Conservation (phyloP, 257 asterid species). For the Galeopsis tetrahit region DNA sequence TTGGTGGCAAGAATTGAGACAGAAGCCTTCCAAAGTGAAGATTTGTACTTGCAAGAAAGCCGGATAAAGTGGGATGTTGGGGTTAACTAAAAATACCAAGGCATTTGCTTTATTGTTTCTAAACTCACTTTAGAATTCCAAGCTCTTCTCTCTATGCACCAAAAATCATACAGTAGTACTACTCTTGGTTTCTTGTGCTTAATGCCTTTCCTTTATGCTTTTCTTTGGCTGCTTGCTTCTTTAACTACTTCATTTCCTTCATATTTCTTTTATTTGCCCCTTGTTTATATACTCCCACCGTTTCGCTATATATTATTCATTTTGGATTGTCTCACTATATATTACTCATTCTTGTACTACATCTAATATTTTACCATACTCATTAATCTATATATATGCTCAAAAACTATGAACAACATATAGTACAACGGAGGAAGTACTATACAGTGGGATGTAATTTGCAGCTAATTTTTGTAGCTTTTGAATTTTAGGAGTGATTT, state of each 20-base stretch:
- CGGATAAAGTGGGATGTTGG: slow-evolving; percentile 59
- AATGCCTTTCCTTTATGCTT: slow-evolving; percentile 70
- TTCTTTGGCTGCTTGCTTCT: slow-evolving; percentile 51
- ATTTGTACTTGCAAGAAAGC: slow-evolving; percentile 71
- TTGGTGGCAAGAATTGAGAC: slow-evolving; percentile 44
- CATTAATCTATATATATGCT: too few relatives aligned
- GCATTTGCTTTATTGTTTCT: slow-evolving; percentile 59
- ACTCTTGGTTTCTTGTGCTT: slow-evolving; percentile 69
- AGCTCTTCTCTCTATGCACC: slow-evolving; percentile 62
- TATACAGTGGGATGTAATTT: too few relatives aligned
- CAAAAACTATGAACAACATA: too few relatives aligned
- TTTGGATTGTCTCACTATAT: too few relatives aligned
- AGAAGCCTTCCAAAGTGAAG: slow-evolving; percentile 53
- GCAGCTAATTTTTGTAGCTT: too few relatives aligned
- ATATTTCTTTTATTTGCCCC: slow-evolving; percentile 3
- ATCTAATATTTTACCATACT: too few relatives aligned
- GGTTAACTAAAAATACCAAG: slow-evolving; percentile 44
- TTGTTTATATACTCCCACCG: too few relatives aligned
- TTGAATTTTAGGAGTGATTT: too few relatives aligned
- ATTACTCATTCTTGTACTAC: too few relatives aligned
- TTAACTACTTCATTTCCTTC: slow-evolving; percentile 31
- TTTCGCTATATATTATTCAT: too few relatives aligned
- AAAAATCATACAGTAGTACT: slow-evolving; percentile 41
- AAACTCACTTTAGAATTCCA: slow-evolving; percentile 63
- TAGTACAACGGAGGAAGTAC: too few relatives aligned